Conservation (phyloP, 2,329 filamentous ascomycete genomes). For the Monilinia polystroma region DNA sequence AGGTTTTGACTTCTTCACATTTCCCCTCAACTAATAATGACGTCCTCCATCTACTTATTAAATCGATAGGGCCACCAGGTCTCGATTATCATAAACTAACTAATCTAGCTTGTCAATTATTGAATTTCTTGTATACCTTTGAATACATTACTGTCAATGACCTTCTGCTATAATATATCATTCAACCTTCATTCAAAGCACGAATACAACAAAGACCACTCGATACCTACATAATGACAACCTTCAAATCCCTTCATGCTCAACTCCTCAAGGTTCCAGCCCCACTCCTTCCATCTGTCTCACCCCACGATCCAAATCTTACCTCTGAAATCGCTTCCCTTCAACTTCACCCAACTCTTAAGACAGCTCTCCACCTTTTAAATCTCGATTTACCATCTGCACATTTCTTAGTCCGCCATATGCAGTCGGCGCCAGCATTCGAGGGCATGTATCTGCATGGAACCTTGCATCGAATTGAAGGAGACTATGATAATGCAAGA, state of each 20-base stretch:
- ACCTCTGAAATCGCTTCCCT: constrained; percentile 39
- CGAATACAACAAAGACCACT: neutral
- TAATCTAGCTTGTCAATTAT: neutral
- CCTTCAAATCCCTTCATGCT: constrained; percentile 11
- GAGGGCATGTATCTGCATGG: constrained; percentile 54
- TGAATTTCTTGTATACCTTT: neutral
- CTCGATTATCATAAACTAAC: neutral
- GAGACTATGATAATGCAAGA: constrained; percentile 49
- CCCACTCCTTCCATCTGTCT: constrained; percentile 36
- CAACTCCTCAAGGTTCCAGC: constrained; percentile 24
- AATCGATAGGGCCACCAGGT: neutral
- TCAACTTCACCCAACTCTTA: constrained; percentile 48
- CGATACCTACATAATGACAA: constrained; percentile 5
- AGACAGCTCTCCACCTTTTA: constrained; percentile 51
- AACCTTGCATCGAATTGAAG: constrained; percentile 52
- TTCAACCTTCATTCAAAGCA: neutral
- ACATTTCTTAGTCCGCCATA: constrained; percentile 53
- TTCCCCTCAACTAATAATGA: neutral
- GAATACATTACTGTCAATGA: neutral
- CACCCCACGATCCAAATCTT: constrained; percentile 27
- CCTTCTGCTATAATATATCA: neutral
- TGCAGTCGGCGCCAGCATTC: constrained; percentile 49
- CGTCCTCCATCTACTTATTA: neutral
- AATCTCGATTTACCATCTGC: constrained; percentile 51
- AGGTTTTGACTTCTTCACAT: no score